Evolutionary conservation across 306 rosid species (phyloP).

Genomic region (Abrus precatorius): DNA sequence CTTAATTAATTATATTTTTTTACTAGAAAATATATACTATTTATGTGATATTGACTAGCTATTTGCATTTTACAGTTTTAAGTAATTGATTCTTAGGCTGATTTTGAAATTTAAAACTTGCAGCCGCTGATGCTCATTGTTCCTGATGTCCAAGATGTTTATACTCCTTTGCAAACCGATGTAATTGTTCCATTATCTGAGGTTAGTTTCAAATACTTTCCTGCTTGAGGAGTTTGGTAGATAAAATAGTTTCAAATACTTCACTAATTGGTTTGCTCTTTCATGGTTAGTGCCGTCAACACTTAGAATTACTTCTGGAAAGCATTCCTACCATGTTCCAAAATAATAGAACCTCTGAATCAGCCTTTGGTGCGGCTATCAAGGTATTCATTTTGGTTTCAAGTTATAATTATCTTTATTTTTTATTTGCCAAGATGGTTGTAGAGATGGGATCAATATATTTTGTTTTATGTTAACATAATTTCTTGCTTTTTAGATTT

Average conservation of each 20-base stretch:
- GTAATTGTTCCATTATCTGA: conserved; percentile 90
- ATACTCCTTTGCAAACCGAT: conserved; percentile 94
- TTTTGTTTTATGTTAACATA: neutral
- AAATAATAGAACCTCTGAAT: conserved; percentile 84
- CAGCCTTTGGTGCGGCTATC: conserved; percentile 97
- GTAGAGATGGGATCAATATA: conserved; percentile 11
- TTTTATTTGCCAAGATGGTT: conserved; percentile 39
- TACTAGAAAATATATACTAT: neutral
- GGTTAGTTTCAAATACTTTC: conserved; percentile 61
- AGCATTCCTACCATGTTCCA: conserved; percentile 94
- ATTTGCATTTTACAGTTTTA: conserved; percentile 21
- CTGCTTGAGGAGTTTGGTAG: conserved; percentile 21
- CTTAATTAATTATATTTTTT: neutral
- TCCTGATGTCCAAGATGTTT: conserved; percentile 97
- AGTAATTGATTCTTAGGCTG: conserved; percentile 30
- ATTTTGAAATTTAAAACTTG: conserved; percentile 53
- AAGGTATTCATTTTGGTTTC: conserved; percentile 68
- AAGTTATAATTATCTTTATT: conserved; percentile 23
- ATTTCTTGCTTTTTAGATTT: neutral
- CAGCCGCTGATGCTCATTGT: conserved; percentile 98
- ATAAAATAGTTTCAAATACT: conserved; percentile 45
- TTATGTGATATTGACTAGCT: conserved; percentile 31
- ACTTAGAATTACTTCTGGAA: conserved; percentile 87
- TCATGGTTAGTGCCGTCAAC: conserved; percentile 82
- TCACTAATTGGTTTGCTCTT: conserved; percentile 44